A percentile compares a stretch with the other conserved stretches of the same genome.
phyloP scores from a whole-genome alignment of 2,329 filamentous ascomycete species.

The Aspergillus novoparasiticus region DNA sequence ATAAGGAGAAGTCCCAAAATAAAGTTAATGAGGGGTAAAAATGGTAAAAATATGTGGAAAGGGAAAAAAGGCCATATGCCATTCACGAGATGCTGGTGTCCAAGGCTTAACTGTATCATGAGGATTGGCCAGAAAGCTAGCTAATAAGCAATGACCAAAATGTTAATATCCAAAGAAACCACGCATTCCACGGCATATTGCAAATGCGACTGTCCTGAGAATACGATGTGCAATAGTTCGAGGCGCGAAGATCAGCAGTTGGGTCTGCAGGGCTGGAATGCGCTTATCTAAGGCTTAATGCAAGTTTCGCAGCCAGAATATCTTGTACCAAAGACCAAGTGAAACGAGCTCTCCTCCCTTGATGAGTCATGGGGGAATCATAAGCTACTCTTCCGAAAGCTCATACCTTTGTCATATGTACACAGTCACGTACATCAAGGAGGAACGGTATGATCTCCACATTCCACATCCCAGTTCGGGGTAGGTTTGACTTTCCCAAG shows the following conservation, averaged over 20 bases:
- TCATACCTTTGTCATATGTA: slow-evolving; percentile 6
- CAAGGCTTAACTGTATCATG: background rate
- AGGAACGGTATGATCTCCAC: background rate
- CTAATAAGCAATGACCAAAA: background rate
- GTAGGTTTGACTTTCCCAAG: background rate
- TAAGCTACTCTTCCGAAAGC: background rate
- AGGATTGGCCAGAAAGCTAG: background rate
- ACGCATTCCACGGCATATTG: slow-evolving; percentile 25
- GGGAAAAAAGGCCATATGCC: background rate
- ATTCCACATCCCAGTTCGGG: slow-evolving; percentile 8
- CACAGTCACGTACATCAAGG: background rate
- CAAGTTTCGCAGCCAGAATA: background rate
- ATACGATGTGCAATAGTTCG: background rate
- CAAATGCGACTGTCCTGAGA: background rate
- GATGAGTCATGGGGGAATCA: background rate
- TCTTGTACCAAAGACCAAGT: background rate
- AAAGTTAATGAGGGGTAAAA: background rate
- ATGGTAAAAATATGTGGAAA: background rate
- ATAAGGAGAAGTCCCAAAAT: background rate
- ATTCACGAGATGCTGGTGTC: background rate
- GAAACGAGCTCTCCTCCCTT: background rate
- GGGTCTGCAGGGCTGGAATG: slow-evolving; percentile 16
- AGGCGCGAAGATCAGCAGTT: background rate
- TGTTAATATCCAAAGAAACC: background rate
- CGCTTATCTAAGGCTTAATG: background rate